These are phyloP conservation scores for Phycomyces blakesleeanus DNA, from an alignment of 192 early-diverging fungal species.

Conservation along the genomic window DNA sequence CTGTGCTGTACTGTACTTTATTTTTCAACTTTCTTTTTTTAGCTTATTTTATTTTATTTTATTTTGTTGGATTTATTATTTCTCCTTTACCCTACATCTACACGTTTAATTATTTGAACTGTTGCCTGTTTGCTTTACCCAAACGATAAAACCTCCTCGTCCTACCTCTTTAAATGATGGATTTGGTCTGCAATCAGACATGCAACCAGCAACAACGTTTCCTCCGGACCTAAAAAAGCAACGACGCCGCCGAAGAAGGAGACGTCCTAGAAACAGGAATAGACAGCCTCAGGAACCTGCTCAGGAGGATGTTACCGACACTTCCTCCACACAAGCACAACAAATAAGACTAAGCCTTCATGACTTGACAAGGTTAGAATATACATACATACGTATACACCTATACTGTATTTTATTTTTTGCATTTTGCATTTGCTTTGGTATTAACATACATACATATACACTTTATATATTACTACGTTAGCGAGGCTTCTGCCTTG, in stretches of 20 bases:
- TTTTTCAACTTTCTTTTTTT: too few relatives aligned
- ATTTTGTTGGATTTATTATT: too few relatives aligned
- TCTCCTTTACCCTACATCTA: too few relatives aligned
- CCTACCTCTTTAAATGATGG: background rate
- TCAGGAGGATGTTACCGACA: background rate
- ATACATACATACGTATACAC: background rate
- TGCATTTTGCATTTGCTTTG: constrained; percentile 7
- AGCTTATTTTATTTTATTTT: too few relatives aligned
- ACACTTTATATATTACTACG: too few relatives aligned
- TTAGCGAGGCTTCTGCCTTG: constrained; percentile 34
- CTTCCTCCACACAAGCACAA: background rate
- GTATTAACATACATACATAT: background rate
- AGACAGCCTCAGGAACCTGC: background rate
- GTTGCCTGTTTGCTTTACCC: too few relatives aligned
- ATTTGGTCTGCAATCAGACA: constrained; percentile 1
- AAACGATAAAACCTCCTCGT: too few relatives aligned
- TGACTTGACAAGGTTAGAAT: constrained; percentile 24
- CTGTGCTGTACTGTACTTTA: too few relatives aligned
- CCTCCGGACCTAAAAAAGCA: background rate
- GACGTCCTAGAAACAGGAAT: constrained; percentile 17
- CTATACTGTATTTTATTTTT: background rate
- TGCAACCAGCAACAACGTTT: background rate
- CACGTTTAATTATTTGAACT: too few relatives aligned
- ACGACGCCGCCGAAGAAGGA: constrained; percentile 7
- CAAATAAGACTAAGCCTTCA: constrained; percentile 16